Evolutionary conservation across 2,329 filamentous ascomycete genomes (phyloP).

Genomic region (Cytospora leucostoma): DNA sequence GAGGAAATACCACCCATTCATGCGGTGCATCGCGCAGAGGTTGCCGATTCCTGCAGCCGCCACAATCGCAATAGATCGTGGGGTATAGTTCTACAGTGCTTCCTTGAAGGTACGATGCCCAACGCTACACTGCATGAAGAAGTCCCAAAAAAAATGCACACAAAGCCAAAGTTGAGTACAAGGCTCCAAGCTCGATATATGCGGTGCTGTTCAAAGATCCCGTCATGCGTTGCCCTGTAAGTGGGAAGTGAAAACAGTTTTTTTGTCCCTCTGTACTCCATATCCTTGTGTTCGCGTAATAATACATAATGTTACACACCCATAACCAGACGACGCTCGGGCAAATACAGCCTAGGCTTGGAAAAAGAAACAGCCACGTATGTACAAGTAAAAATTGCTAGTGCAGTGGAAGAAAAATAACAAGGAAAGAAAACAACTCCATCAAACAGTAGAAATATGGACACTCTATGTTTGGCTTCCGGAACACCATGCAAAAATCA

Average conservation of each 20-base stretch:
- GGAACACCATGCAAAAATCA: neutral
- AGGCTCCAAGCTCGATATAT: neutral
- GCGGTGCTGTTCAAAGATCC: neutral
- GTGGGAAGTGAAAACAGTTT: neutral
- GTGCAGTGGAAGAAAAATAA: neutral
- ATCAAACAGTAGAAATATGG: neutral
- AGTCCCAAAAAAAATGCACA: neutral
- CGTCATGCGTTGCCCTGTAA: neutral
- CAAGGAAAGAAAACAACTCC: neutral
- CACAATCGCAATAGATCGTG: too few species aligned
- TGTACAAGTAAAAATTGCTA: neutral
- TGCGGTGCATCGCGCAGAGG: too few species aligned
- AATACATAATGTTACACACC: neutral
- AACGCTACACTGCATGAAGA: neutral
- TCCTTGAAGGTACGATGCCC: too few species aligned
- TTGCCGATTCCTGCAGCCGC: too few species aligned
- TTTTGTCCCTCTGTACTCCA: neutral
- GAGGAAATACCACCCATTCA: too few species aligned
- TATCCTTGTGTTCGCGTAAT: neutral
- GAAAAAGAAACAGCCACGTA: neutral
- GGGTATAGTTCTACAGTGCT: too few species aligned
- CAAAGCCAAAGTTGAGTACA: neutral
- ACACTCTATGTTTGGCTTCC: neutral
- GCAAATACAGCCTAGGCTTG: neutral
- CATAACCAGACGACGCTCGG: too few species aligned